A percentile compares a stretch with the other conserved stretches of the same genome.
Evolutionary conservation across 2,329 filamentous ascomycete species (phyloP).

Genomic region (Orbilia oligospora): DNA sequence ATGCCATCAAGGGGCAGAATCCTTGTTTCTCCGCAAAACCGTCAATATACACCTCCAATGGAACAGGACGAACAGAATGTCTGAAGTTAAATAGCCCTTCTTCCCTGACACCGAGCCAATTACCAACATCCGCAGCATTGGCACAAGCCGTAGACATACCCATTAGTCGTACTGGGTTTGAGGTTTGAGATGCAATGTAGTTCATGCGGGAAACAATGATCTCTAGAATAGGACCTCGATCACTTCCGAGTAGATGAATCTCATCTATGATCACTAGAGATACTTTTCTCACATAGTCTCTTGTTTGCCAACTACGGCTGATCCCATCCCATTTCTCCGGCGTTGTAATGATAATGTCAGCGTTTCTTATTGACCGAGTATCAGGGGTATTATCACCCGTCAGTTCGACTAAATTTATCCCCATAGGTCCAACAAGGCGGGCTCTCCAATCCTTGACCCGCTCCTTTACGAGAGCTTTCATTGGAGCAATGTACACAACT

Average conservation of each 20-base stretch:
- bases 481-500: conserved; percentile 98
- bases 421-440: conserved; percentile 84
- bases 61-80: conserved; percentile 95
- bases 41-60: conserved; percentile 95
- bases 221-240: conserved; percentile 91
- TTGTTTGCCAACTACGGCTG: conserved; percentile 97
- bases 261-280: conserved; percentile 98
- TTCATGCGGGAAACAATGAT: conserved; percentile 97
- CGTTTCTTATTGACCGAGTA: conserved; percentile 92
- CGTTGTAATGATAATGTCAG: conserved; percentile 97
- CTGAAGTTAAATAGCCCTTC: conserved; percentile 88
- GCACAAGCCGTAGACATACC: conserved; percentile 99
- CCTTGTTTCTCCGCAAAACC: conserved; percentile 95
- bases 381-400: conserved; percentile 99
- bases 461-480: conserved; percentile 98
- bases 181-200: conserved; percentile 95
- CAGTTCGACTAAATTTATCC: conserved; percentile 91
- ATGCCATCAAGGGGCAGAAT: conserved; percentile 98
- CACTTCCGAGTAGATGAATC: conserved; percentile 95
- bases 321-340: conserved; percentile 99
- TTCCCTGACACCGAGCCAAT: conserved; percentile 97
- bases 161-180: conserved; percentile 87
- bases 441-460: conserved; percentile 94
- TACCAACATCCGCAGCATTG: conserved; percentile 92
- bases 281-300: conserved; percentile 94